Conservation (phyloP, 441 rosid genomes). For the Macaranga tanarius region DNA sequence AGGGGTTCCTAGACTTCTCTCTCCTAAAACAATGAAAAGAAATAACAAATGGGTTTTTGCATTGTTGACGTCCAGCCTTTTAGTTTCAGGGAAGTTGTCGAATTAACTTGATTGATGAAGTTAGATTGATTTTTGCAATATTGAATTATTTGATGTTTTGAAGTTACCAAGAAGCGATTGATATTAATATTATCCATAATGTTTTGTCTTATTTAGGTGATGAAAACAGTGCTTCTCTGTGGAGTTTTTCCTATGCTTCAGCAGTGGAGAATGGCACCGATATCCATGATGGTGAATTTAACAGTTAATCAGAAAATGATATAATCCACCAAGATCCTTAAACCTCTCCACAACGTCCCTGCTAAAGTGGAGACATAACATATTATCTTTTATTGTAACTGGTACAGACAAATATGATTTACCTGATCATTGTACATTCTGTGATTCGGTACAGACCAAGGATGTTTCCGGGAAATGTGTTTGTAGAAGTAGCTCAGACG, state of each 20-base stretch:
- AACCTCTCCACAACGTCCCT: neutral
- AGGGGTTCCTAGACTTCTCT: neutral
- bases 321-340: conserved; percentile 9
- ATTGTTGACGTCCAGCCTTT: neutral
- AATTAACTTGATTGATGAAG: no score
- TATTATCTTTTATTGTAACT: neutral
- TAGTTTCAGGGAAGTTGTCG: neutral
- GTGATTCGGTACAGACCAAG: neutral
- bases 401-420: neutral
- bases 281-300: conserved; percentile 20
- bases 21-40: neutral
- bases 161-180: neutral
- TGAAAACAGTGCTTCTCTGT: conserved; percentile 69
- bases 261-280: conserved; percentile 22
- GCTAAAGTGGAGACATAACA: neutral
- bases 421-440: conserved; percentile 5
- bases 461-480: neutral
- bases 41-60: neutral
- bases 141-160: neutral
- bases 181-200: neutral
- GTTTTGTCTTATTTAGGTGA: conserved; percentile 34
- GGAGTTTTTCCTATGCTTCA: conserved; percentile 62
- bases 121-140: neutral
- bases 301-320: conserved; percentile 5
- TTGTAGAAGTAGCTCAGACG: no score